Base-by-base conservation (phyloP, 768 basidiomycete species). In the Trichaptum fuscoviolaceum region DNA sequence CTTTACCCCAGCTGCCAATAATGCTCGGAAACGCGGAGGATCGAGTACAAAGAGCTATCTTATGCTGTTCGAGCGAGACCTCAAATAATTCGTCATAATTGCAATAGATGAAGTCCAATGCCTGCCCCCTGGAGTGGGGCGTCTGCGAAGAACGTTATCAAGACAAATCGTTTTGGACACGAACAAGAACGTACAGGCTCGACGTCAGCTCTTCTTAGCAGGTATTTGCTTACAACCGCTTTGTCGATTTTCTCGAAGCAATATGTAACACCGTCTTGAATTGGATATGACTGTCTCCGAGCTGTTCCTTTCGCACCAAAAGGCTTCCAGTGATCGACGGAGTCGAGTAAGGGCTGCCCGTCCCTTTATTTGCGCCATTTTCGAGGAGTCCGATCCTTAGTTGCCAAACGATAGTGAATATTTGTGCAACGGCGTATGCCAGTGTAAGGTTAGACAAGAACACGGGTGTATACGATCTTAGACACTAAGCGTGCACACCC, bases 61-160 rank as follows among this genome's bases (percentile, higher is more conserved):
- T 62, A 63, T 75, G 75, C 24, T 75, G 68, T 24, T 66, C 66
- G 23, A 75, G 61, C 0, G 72, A 72, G 9, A 75, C 69, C 34
- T 73, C 71, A 25, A 64, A 66, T 34, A 73, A 63, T n/a, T 70
- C 63, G 25, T 72, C 24, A 64, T 70, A 67, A 65, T 76, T 74
- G 63, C 73, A 76, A 64, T 68, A 75, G 25, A 70, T 68, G 63
- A 75, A 67, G 7, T 75, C 73, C 3, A 58, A 62, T n/a, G 71
- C 69, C 24, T 60, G 65, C 10, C 67, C 63, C 36, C 63, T 57
- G 0, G 67, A 67, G 10, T 52, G 67, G 0, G 73, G 71, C 9
- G 74, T 62, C 74, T 75, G 65, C 62, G 64, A 35, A 15, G 66
- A 34, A 7, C 34, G 35, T 26, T 30, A 9, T 35, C 24, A 64